Evolutionary conservation across 2,329 filamentous ascomycete genomes (phyloP).

Genomic region (Phaeoacremonium minimum): DNA sequence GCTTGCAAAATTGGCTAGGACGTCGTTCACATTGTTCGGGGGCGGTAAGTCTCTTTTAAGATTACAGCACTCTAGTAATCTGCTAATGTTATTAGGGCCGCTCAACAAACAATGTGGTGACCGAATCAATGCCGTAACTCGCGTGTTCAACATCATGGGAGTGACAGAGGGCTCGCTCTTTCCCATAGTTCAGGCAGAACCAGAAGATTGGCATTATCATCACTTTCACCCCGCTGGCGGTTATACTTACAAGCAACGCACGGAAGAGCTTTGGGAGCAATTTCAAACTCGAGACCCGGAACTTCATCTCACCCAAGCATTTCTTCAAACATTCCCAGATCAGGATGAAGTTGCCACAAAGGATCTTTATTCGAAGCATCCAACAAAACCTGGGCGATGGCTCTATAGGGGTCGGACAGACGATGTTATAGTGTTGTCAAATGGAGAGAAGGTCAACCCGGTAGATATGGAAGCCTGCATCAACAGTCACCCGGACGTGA

Average conservation of each 20-base stretch:
- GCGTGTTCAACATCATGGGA: slow-evolving; percentile 13
- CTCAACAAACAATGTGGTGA: not conserved
- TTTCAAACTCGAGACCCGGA: slow-evolving; percentile 7
- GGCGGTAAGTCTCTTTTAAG: not conserved
- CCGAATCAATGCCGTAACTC: not conserved
- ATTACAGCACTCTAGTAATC: not conserved
- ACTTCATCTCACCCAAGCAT: slow-evolving; percentile 13
- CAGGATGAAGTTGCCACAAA: slow-evolving; percentile 24
- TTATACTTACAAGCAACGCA: slow-evolving; percentile 2
- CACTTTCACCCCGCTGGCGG: slow-evolving; percentile 13
- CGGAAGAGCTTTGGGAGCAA: slow-evolving; percentile 19
- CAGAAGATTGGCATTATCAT: slow-evolving; percentile 21
- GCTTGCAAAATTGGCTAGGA: not conserved
- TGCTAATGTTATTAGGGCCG: not conserved
- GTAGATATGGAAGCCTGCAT: slow-evolving; percentile 7
- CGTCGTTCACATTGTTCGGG: not conserved
- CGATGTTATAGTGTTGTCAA: slow-evolving; percentile 6
- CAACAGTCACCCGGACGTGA: slow-evolving; percentile 2
- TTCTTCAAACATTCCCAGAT: slow-evolving; percentile 20
- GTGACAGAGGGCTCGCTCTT: slow-evolving; percentile 16
- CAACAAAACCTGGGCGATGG: slow-evolving; percentile 15
- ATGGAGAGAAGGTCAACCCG: slow-evolving; percentile 6
- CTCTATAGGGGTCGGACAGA: slow-evolving; percentile 21
- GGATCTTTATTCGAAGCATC: slow-evolving; percentile 23
- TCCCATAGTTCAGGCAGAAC: slow-evolving; percentile 11